Conservation (phyloP, 2,329 filamentous ascomycete species). For the Aspergillus unguis region DNA sequence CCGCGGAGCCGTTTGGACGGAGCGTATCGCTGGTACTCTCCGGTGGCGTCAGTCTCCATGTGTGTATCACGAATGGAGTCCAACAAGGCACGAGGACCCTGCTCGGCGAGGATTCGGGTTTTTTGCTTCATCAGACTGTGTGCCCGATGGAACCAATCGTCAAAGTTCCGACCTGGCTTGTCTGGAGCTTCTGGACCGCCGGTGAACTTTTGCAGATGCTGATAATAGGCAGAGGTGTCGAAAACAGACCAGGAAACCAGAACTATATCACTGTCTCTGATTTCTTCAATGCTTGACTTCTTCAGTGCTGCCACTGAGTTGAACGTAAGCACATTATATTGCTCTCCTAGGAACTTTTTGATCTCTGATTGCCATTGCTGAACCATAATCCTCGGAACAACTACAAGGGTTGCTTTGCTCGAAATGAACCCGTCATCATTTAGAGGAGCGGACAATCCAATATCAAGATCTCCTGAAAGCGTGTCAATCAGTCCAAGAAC, state of each 20-base stretch:
- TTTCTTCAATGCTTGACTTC: conserved; percentile 41
- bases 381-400: conserved; percentile 55
- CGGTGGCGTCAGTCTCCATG: conserved; percentile 34
- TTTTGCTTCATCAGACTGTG: conserved; percentile 42
- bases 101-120: conserved; percentile 33
- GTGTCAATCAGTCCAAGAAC: conserved; percentile 56
- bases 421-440: conserved; percentile 34
- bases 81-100: conserved; percentile 34
- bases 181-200: conserved; percentile 44
- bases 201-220: conserved; percentile 49
- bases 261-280: conserved; percentile 53
- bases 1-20: conserved; percentile 32
- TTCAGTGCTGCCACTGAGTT: conserved; percentile 38
- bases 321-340: conserved; percentile 48
- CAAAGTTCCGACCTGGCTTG: conserved; percentile 48
- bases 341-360: conserved; percentile 45
- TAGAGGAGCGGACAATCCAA: conserved; percentile 12
- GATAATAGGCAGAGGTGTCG: conserved; percentile 47
- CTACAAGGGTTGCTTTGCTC: conserved; percentile 57
- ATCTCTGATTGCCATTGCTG: conserved; percentile 59
- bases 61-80: conserved; percentile 23
- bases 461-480: conserved; percentile 31
- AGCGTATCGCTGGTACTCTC: conserved; percentile 39
- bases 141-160: conserved; percentile 53
- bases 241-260: conserved; percentile 54